phyloP scores from a whole-genome alignment of 1,284 basidiomycete species.

The Athelia psychrophila region DNA sequence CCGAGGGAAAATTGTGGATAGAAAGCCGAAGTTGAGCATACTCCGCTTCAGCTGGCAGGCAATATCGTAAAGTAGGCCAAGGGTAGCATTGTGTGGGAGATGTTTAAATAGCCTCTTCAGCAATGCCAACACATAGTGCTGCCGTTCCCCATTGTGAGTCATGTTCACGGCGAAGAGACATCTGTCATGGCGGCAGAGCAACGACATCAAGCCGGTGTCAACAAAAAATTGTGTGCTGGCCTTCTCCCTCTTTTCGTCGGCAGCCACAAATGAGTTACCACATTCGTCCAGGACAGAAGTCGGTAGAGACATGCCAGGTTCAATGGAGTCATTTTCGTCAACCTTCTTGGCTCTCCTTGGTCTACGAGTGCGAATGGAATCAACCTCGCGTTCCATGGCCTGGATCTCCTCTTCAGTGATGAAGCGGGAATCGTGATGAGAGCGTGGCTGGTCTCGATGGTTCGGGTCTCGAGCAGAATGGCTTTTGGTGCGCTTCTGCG shows the following conservation, averaged over 20 bases:
- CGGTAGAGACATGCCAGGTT: constrained; percentile 16
- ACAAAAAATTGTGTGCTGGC: constrained; percentile 26
- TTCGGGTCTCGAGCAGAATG: neutral
- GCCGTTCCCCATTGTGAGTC: constrained; percentile 25
- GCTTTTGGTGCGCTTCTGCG: neutral
- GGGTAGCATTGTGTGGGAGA: neutral
- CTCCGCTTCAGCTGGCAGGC: constrained; percentile 23
- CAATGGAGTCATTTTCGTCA: constrained; percentile 1
- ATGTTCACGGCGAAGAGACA: constrained; percentile 28
- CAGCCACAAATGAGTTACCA: constrained; percentile 29
- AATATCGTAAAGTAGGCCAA: constrained; percentile 12
- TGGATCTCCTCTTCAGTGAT: constrained; percentile 5
- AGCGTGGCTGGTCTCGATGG: neutral
- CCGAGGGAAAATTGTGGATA: constrained; percentile 13
- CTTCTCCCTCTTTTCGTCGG: constrained; percentile 25
- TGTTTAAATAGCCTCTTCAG: too few species aligned
- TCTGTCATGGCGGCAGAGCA: constrained; percentile 16
- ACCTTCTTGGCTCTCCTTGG: neutral
- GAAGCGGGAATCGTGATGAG: constrained; percentile 4
- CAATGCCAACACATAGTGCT: constrained; percentile 20
- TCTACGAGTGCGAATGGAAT: neutral
- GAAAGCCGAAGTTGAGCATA: constrained; percentile 23
- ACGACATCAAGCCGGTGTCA: constrained; percentile 30
- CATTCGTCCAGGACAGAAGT: constrained; percentile 26
- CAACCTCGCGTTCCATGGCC: constrained; percentile 4